These are phyloP conservation scores for Backusella psychrophila DNA, from an alignment of 192 early-diverging fungal genomes.

Conservation along the genomic window DNA sequence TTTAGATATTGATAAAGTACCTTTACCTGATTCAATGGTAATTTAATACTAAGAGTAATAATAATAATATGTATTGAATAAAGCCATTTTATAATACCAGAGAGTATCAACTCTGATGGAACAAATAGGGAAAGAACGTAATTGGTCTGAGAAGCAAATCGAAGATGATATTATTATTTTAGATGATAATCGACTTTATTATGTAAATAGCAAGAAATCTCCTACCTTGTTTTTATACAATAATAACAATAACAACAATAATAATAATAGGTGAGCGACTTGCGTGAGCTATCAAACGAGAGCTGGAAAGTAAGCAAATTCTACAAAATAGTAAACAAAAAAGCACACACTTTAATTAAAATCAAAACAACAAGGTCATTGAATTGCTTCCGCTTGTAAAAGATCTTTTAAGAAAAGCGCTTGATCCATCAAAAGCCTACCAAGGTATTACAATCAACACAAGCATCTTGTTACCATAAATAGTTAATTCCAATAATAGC, in stretches of 20 bases:
- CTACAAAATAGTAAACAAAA: neutral
- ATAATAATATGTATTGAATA: too few relatives aligned
- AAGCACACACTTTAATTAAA: neutral
- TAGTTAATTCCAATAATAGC: neutral
- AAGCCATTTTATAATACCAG: slow-evolving; percentile 12
- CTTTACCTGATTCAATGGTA: slow-evolving; percentile 30
- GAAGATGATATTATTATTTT: slow-evolving; percentile 44
- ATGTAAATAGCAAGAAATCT: slow-evolving; percentile 16
- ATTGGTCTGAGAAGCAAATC: slow-evolving; percentile 47
- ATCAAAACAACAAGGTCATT: slow-evolving; percentile 32
- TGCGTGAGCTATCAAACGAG: slow-evolving; percentile 44
- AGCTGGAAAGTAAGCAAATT: slow-evolving; percentile 49
- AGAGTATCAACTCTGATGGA: slow-evolving; percentile 47
- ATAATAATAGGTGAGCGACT: slow-evolving; percentile 35
- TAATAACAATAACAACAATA: neutral
- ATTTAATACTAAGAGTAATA: neutral
- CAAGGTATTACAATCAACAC: neutral
- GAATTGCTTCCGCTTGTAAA: slow-evolving; percentile 46
- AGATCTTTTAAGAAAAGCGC: slow-evolving; percentile 43
- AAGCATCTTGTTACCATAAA: neutral
- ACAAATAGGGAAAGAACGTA: slow-evolving; percentile 46
- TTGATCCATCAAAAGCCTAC: slow-evolving; percentile 33
- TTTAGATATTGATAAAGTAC: slow-evolving; percentile 11
- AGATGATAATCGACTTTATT: slow-evolving; percentile 42
- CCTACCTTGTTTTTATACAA: neutral